phyloP scores from a whole-genome alignment of 805 yeast genomes.

The Saccharomycopsis sp. region DNA sequence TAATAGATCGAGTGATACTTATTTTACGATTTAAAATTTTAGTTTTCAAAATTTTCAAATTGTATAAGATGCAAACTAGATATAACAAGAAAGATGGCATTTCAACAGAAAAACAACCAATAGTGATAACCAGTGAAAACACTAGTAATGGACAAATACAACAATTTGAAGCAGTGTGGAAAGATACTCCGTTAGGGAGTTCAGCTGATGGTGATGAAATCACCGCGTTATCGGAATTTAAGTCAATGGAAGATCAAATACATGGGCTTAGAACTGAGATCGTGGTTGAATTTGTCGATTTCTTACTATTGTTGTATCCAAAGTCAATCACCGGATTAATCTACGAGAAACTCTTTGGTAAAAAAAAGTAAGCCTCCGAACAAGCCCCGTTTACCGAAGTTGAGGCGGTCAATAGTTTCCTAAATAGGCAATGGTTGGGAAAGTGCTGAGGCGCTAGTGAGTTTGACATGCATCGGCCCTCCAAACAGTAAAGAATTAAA shows the following conservation, averaged over 20 bases:
- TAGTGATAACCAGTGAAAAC: not conserved
- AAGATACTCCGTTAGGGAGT: not conserved
- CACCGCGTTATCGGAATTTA: slow-evolving; percentile 5
- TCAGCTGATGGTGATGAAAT: slow-evolving; percentile 1
- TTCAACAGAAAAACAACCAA: not conserved
- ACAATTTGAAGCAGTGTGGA: slow-evolving; percentile 6
- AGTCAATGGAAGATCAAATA: slow-evolving; percentile 16
- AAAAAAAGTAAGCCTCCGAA: slow-evolving; percentile 1
- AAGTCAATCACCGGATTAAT: slow-evolving; percentile 13
- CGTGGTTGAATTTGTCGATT: slow-evolving; percentile 16
- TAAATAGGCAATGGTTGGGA: no score
- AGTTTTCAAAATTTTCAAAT: slow-evolving; percentile 5
- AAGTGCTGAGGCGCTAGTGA: no score
- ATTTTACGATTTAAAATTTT: slow-evolving; percentile 13
- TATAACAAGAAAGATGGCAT: not conserved
- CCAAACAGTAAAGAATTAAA: no score
- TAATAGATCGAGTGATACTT: slow-evolving; percentile 12
- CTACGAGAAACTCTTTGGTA: slow-evolving; percentile 9
- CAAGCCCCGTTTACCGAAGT: no score
- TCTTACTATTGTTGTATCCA: slow-evolving; percentile 16
- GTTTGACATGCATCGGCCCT: no score
- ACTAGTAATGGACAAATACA: not conserved
- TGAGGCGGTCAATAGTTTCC: no score
- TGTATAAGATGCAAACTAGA: slow-evolving; percentile 5
- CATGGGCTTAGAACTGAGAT: slow-evolving; percentile 14